Evolutionary conservation across 768 basidiomycete species (phyloP), one percentile per base, ranked within the genome.

Genomic region (Mycena galericulata): DNA sequence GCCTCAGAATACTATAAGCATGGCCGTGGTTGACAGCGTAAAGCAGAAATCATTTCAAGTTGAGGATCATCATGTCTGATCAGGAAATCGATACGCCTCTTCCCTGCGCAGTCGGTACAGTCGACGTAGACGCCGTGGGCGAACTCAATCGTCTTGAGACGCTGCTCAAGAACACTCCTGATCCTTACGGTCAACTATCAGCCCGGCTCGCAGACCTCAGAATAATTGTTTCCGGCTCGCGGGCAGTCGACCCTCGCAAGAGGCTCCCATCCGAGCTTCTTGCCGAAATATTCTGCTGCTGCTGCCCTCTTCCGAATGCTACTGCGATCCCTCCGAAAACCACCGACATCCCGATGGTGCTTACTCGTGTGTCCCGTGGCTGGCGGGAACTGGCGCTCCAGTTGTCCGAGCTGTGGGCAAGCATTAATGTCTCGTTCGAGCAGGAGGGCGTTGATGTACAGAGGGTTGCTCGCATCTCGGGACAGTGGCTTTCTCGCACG

Each of bases 271-370:
- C 43, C 27, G 57, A 59, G n/a, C 41, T 59, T 22, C 30, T 45
- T 15, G 8, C 22, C 20, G 24, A 59, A 38, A 59, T 59, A 59
- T 59, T 59, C 57, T 20, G 29, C 43, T 41, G 18, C n/a, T 51
- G 50, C 27, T 27, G 24, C 20, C 7, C 11, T 14, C 17, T 30
- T 18, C 56, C n/a, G n/a, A n/a, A n/a, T n/a, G n/a, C 57, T 29
- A 15, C 32, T 7, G n/a, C 32, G 4, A 20, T 60, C 4, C 58
- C 58, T 22, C 30, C 32, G 5, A 60, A 46, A 20, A 2, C 24
- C 8, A 20, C 32, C 17, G 58, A 47, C 4, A 29, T 30, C 5
- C 30, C 36, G 3, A 15, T 34, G 14, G n/a, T 61, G 9, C 12
- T 61, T 14, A 36, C 34, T 9, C 47, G 7, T 2, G 59, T 61